These are phyloP conservation scores for Citrullus amarus DNA, from an alignment of 306 rosid genomes.

Conservation along the genomic window DNA sequence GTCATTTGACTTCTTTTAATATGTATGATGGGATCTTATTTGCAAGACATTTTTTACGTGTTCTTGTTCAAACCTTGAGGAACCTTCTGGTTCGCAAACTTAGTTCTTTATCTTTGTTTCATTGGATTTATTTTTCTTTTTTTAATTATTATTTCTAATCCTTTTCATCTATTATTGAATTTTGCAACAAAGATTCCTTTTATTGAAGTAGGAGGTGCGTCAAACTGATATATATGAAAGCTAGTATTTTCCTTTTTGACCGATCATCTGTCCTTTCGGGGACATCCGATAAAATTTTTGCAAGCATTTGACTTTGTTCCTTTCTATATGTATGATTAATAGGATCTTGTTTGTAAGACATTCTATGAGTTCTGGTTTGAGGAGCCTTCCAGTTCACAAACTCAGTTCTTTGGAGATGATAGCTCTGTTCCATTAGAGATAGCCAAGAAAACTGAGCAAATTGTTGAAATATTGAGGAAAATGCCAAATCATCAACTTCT, in stretches of 20 bases:
- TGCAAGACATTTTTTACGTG: slow-evolving; percentile 19
- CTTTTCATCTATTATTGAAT: neutral
- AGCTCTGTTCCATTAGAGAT: slow-evolving; percentile 87
- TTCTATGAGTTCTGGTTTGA: slow-evolving; percentile 97
- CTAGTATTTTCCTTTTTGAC: neutral
- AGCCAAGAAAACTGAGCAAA: slow-evolving; percentile 81
- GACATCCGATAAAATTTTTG: no score
- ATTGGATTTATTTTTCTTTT: slow-evolving; percentile 19
- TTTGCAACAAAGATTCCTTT: neutral
- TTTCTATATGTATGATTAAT: slow-evolving; percentile 13
- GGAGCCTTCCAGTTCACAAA: slow-evolving; percentile 69
- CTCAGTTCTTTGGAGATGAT: slow-evolving; percentile 64
- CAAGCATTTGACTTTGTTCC: neutral
- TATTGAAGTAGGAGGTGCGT: neutral
- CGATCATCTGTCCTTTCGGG: neutral
- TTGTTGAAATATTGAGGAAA: slow-evolving; percentile 77
- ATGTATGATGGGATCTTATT: no score
- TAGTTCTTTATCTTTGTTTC: slow-evolving; percentile 61
- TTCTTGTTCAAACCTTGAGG: slow-evolving; percentile 70
- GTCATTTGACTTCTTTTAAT: no score
- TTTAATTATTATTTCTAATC: no score
- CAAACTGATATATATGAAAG: neutral
- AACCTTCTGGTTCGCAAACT: slow-evolving; percentile 53
- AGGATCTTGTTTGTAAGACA: slow-evolving; percentile 99
- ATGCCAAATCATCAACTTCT: slow-evolving; percentile 83